Percentiles rank a stretch among this genome's conserved stretches.
Evolutionary conservation across 2,329 filamentous ascomycete genomes (phyloP).

Genomic region (Pleurostoma richardsiae): DNA sequence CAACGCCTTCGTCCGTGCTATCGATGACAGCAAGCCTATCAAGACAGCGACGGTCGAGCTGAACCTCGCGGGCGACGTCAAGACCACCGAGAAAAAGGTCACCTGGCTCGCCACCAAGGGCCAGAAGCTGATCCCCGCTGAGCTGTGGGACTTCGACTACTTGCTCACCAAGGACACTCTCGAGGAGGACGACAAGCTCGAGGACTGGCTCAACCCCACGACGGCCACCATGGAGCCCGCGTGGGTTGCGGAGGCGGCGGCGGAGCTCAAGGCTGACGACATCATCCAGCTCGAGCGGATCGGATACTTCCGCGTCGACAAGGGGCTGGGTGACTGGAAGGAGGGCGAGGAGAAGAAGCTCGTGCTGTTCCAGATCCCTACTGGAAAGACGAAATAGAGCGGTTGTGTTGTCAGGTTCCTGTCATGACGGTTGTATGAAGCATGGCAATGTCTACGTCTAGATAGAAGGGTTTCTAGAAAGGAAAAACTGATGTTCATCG

Average conservation of each 20-base stretch:
- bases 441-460: too few relatives aligned
- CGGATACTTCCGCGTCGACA: conserved; percentile 86
- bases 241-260: conserved; percentile 75
- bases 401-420: too few relatives aligned
- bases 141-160: conserved; percentile 93
- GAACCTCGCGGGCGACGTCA: conserved; percentile 90
- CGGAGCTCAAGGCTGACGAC: conserved; percentile 74
- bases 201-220: conserved; percentile 73
- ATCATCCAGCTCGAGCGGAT: conserved; percentile 95
- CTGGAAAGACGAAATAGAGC: conserved; percentile 33
- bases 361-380: conserved; percentile 54
- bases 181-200: conserved; percentile 79
- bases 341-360: conserved; percentile 46
- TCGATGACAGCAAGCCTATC: conserved; percentile 55
- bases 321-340: conserved; percentile 44
- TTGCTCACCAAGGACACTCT: conserved; percentile 93
- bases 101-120: conserved; percentile 80
- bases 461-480: too few relatives aligned
- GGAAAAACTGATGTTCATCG: too few relatives aligned
- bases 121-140: conserved; percentile 73
- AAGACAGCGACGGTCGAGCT: conserved; percentile 73
- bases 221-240: conserved; percentile 73
- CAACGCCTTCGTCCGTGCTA: conserved; percentile 72
- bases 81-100: conserved; percentile 93
- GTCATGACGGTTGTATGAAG: too few relatives aligned